Evolutionary conservation across 2,329 filamentous ascomycete genomes (phyloP).

Genomic region (Fusarium verrucosum): DNA sequence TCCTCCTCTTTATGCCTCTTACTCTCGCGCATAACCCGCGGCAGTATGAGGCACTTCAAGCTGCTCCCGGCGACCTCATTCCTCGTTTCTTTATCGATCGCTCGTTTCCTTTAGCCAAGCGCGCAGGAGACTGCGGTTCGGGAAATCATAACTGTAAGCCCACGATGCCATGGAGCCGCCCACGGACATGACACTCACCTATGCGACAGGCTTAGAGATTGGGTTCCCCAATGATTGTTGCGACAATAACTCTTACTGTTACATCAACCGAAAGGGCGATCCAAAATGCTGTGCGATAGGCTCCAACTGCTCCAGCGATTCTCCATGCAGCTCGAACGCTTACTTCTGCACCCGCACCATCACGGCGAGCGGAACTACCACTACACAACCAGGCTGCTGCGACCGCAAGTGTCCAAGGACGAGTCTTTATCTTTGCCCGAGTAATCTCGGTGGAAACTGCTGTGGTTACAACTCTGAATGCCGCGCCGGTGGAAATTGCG

Average conservation of each 20-base stretch:
- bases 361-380: conserved; percentile 43
- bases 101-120: conserved; percentile 44
- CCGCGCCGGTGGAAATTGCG: conserved; percentile 48
- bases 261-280: conserved; percentile 49
- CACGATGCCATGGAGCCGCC: background rate
- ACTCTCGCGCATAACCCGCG: conserved; percentile 22
- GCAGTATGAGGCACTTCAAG: conserved; percentile 36
- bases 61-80: conserved; percentile 43
- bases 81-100: conserved; percentile 47
- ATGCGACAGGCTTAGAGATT: conserved; percentile 54
- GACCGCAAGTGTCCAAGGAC: conserved; percentile 52
- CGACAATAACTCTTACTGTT: conserved; percentile 57
- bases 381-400: conserved; percentile 50
- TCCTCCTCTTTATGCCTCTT: conserved; percentile 20
- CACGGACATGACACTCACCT: background rate
- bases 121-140: conserved; percentile 42
- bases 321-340: conserved; percentile 47
- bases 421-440: conserved; percentile 57
- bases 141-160: conserved; percentile 48
- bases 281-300: conserved; percentile 56
- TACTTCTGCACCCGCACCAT: conserved; percentile 49
- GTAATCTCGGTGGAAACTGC: conserved; percentile 58
- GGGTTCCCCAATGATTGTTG: conserved; percentile 54
- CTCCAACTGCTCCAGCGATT: conserved; percentile 53
- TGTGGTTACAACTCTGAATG: conserved; percentile 59